phyloP scores from a whole-genome alignment of 129 eudicot species.

The Flaveria brownii region DNA sequence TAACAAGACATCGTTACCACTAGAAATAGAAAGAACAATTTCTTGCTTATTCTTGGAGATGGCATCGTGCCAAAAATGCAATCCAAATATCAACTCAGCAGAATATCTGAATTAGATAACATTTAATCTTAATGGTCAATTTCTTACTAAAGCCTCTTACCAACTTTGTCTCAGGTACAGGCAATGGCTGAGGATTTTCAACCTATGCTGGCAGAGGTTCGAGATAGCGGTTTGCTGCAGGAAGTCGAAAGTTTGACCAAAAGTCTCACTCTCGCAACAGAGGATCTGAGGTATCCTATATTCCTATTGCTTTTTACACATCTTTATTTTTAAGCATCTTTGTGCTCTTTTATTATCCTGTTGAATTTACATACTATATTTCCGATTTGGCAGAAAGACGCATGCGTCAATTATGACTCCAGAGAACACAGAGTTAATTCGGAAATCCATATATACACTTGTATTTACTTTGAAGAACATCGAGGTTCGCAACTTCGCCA shows the following conservation, averaged over 20 bases:
- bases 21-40: neutral
- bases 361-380: slow-evolving; percentile 6
- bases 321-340: neutral
- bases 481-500: slow-evolving; percentile 50
- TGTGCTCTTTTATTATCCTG: neutral
- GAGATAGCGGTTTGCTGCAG: slow-evolving; percentile 81
- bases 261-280: slow-evolving; percentile 86
- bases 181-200: slow-evolving; percentile 93
- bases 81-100: neutral
- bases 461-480: slow-evolving; percentile 82
- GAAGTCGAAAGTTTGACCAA: slow-evolving; percentile 86
- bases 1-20: neutral
- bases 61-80: neutral
- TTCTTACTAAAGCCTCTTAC: neutral
- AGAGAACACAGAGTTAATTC: slow-evolving; percentile 83
- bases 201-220: slow-evolving; percentile 86
- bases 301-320: neutral
- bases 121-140: slow-evolving; percentile 27
- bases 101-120: neutral
- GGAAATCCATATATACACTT: slow-evolving; percentile 77
- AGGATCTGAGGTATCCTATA: slow-evolving; percentile 65
- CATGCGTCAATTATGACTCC: slow-evolving; percentile 80
- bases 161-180: slow-evolving; percentile 58
- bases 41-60: neutral
- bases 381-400: slow-evolving; percentile 55